Base-by-base conservation (phyloP, 2,329 filamentous ascomycete species). In the Xylariaceae sp. region DNA sequence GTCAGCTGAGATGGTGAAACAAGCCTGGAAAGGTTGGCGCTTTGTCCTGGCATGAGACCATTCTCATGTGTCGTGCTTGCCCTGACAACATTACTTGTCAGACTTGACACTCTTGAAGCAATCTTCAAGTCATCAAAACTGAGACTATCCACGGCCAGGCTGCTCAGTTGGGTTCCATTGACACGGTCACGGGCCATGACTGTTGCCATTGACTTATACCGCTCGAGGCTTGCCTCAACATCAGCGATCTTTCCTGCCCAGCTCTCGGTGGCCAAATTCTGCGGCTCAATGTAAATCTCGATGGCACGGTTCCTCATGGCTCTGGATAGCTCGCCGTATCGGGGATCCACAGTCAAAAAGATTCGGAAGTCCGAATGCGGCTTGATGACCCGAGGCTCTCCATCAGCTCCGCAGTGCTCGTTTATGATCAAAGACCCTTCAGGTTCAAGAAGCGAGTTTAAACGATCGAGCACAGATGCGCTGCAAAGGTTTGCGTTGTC, bases 401-500 rank as follows among this genome's bases (percentile, higher is more conserved):
- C 93, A 69, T 93, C 86, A 8, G 86, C 83, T 10, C 86, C 89
- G 58, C 90, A 91, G 72, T 97, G 92, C 72, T 99, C 94, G 68
- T 97, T 97, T 72, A 99, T 88, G 67, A 90, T 91, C 18, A 99
- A 78, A 63, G 86, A 87, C 0, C 94, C 94, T 68, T 92, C 88
- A 0, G 92, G 92, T 72, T 99, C 94, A 6, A 97, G 87, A 7
- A 99, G 78, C 0, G 94, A 97, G 73, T 99, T 99, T 55, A 99
- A 78, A 62, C 95, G 84, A 74, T 99, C 94, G 8, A 99, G 82
- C 1, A 99, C 94, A 5, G 93, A 96, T 23, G 93, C 88, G 69
- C 89, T 97, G 76, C 95, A 99, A 59, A 99, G 82, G 69, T 99
- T 99, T 61, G 95, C 94, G 73, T 99, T 97, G 74, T 99, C 94